phyloP scores from a whole-genome alignment of 2,329 filamentous ascomycete species.

The Ilyonectria sp. region DNA sequence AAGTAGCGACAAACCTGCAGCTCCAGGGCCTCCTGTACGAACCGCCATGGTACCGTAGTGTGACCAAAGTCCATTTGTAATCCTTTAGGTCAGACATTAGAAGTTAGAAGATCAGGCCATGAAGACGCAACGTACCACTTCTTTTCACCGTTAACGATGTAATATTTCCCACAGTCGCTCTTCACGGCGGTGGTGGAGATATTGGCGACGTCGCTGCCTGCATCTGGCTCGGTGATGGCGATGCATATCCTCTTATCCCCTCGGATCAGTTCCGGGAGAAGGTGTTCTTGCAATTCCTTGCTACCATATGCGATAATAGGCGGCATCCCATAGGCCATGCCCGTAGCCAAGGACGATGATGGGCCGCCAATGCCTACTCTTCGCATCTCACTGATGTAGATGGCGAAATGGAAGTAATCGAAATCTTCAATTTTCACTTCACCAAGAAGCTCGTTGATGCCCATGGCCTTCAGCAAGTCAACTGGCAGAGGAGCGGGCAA shows the following conservation, averaged over 20 bases:
- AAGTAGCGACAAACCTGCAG: conserved; percentile 75
- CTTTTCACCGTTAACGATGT: conserved; percentile 82
- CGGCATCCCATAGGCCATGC: conserved; percentile 81
- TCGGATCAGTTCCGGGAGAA: conserved; percentile 77
- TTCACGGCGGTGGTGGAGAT: conserved; percentile 78
- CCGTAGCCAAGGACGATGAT: conserved; percentile 74
- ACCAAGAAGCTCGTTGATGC: conserved; percentile 76
- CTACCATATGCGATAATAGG: conserved; percentile 80
- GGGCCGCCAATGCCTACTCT: conserved; percentile 78
- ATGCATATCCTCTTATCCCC: conserved; percentile 80
- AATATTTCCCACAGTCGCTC: conserved; percentile 74
- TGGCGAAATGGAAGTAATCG: conserved; percentile 79
- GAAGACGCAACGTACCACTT: conserved; percentile 49
- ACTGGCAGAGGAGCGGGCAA: conserved; percentile 79
- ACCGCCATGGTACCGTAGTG: conserved; percentile 81
- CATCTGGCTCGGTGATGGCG: conserved; percentile 84
- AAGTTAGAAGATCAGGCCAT: too few species aligned
- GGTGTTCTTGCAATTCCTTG: conserved; percentile 72
- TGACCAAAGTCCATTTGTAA: conserved; percentile 81
- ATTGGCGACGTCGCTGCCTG: conserved; percentile 81
- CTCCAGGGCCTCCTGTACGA: conserved; percentile 76
- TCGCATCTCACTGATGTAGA: conserved; percentile 80
- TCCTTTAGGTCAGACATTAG: conserved; percentile 68
- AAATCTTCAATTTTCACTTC: conserved; percentile 80
- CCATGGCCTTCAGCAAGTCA: conserved; percentile 75